Percentiles rank a stretch among this genome's conserved stretches.
Evolutionary conservation across 345 rosid genomes (phyloP).

Genomic region (Rhizophora mangle): DNA sequence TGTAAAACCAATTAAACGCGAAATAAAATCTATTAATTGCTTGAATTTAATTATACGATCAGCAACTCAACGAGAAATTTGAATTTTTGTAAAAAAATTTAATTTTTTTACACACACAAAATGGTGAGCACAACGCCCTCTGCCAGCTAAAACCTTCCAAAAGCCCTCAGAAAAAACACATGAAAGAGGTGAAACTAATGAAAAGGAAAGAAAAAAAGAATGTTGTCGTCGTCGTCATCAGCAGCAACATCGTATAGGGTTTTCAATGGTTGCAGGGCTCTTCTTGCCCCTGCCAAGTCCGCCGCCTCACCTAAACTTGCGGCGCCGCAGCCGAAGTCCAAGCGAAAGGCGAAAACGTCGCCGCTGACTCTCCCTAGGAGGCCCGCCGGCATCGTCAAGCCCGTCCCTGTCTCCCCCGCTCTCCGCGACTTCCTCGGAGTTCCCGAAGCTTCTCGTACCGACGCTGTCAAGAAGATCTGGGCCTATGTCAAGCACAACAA

Average conservation of each 20-base stretch:
- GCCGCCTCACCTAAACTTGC: neutral
- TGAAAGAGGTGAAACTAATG: too few species aligned
- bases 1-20: too few species aligned
- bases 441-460: slow-evolving; percentile 56
- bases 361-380: slow-evolving; percentile 2
- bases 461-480: slow-evolving; percentile 74
- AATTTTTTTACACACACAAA: too few species aligned
- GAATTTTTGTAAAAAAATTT: too few species aligned
- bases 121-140: too few species aligned
- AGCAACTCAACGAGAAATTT: too few species aligned
- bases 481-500: slow-evolving; percentile 58
- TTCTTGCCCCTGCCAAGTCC: slow-evolving; percentile 50
- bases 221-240: slow-evolving; percentile 27
- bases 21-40: too few species aligned
- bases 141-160: too few species aligned
- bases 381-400: slow-evolving; percentile 51
- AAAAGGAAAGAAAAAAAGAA: neutral
- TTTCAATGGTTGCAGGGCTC: slow-evolving; percentile 54
- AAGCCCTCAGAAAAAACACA: too few species aligned
- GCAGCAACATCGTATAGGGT: slow-evolving; percentile 39
- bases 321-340: slow-evolving; percentile 29
- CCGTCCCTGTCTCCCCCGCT: slow-evolving; percentile 58
- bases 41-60: too few species aligned
- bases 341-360: slow-evolving; percentile 7
- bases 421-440: slow-evolving; percentile 59